These are phyloP conservation scores for Balakata baccata DNA, from an alignment of 345 rosid species.

Conservation along the genomic window DNA sequence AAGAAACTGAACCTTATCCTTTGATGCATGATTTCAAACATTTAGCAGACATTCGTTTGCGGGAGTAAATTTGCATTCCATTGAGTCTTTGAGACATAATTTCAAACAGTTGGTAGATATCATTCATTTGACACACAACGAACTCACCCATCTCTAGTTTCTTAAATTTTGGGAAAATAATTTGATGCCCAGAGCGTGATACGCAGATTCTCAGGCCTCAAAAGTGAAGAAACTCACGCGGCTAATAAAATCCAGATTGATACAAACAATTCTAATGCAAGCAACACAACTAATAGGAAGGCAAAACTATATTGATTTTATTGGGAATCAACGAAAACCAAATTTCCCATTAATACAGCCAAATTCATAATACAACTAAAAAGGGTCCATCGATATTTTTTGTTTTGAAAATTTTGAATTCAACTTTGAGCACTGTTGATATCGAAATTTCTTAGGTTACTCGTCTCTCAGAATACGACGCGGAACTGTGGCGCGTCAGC, in stretches of 20 bases:
- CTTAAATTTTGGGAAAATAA: not conserved
- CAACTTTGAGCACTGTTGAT: not conserved
- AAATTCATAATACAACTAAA: not conserved
- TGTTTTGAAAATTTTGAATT: not conserved
- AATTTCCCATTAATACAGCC: not conserved
- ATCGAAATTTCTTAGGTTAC: not conserved
- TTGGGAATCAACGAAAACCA: not conserved
- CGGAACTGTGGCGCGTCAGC: conserved; percentile 89
- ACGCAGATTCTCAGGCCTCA: not conserved
- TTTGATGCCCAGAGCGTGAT: too few relatives aligned
- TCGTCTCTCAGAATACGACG: conserved; percentile 58
- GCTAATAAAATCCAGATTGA: not conserved
- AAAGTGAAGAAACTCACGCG: not conserved
- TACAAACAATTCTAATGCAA: not conserved
- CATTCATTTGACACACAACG: not conserved
- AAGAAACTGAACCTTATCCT: too few relatives aligned
- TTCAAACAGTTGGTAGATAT: not conserved
- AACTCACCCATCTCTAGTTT: not conserved
- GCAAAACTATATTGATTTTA: not conserved
- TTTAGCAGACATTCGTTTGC: too few relatives aligned
- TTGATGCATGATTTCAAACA: too few relatives aligned
- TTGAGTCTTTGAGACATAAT: not conserved
- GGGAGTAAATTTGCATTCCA: too few relatives aligned
- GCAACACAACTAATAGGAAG: not conserved
- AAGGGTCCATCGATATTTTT: not conserved